These are phyloP conservation scores for Wallacemonas rigidus DNA, from an alignment of 208 protist genomes.

Conservation along the genomic window DNA sequence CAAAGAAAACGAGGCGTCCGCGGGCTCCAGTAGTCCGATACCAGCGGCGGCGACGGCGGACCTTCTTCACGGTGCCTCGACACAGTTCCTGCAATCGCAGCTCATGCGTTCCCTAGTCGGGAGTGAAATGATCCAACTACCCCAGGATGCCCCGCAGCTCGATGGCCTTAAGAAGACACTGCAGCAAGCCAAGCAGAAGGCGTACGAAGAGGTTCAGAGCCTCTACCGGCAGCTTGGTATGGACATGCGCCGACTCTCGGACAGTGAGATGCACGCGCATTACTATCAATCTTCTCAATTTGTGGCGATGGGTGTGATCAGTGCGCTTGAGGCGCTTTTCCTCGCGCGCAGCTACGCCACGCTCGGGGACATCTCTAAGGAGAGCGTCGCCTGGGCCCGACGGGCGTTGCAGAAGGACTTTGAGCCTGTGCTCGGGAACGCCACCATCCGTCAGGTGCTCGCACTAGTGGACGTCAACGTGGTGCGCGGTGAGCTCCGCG, in stretches of 20 bases:
- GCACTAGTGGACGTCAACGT: constrained; percentile 70
- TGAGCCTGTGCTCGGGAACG: constrained; percentile 54
- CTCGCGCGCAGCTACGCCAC: constrained; percentile 73
- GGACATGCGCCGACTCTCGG: constrained; percentile 64
- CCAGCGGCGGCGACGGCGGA: constrained; percentile 70
- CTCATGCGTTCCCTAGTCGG: constrained; percentile 73
- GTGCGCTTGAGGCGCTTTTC: constrained; percentile 73
- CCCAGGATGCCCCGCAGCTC: constrained; percentile 73
- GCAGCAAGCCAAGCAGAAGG: constrained; percentile 85
- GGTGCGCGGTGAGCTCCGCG: constrained; percentile 58
- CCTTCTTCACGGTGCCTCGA: constrained; percentile 71
- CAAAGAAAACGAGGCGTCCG: constrained; percentile 11
- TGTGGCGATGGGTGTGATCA: constrained; percentile 50
- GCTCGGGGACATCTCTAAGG: constrained; percentile 67
- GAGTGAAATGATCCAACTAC: constrained; percentile 73
- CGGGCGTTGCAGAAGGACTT: constrained; percentile 66
- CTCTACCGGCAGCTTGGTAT: constrained; percentile 72
- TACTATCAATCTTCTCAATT: constrained; percentile 82
- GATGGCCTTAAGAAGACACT: constrained; percentile 77
- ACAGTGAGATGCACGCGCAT: constrained; percentile 55
- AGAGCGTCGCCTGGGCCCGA: constrained; percentile 66
- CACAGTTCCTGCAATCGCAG: constrained; percentile 71
- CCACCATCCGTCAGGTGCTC: constrained; percentile 51
- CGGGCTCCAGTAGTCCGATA: constrained; percentile 33
- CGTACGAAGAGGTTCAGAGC: constrained; percentile 66